Evolutionary conservation across 2,329 filamentous ascomycete genomes (phyloP), one percentile per base, ranked within the genome.

Genomic region (Immersiporthe knoxdaviesiana): DNA sequence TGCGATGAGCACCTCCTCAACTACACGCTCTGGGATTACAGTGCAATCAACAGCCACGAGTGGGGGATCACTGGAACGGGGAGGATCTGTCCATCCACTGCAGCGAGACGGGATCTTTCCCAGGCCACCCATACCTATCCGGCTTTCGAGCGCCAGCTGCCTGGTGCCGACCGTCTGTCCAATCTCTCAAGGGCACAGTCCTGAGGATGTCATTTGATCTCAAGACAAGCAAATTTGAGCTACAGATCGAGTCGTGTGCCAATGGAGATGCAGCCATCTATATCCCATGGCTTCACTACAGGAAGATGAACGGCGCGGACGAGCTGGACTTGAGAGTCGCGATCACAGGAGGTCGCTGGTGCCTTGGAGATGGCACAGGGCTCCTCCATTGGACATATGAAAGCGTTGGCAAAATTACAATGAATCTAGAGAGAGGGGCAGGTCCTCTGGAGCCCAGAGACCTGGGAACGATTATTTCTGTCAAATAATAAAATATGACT

Each of bases 31-130:
- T 75, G 74, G 72, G 72, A 70, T 2, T 75, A 73, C 63, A 73
- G 72, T 58, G 50, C 70, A 2, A 54, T 68, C 54, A 75, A 74
- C 72, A 72, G 32, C 12, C 73, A 74, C n/a, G 70, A 75, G 64
- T 74, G 73, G 74, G 72, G 18, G 73, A 75, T 68, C 47, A 71
- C 39, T 75, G 74, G 74, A 74, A 75, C 66, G 73, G 74, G 52
- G 74, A 75, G 68, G 74, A 74, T 37, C 60, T 75, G n/a, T 74
- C 73, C 14, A 70, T 75, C 12, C 71, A 70, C 61, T 75, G 70
- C 58, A 44, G 68, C 54, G 73, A 74, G 65, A 74, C 73, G 3
- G 72, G 70, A 14, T 74, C 74, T 12, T 74, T 75, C 67, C 69
- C 71, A 8, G 6, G 47, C 16, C 72, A 74, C 58, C 50, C 47